These are phyloP conservation scores for Tetracentron sinense DNA, from an alignment of 164 flowering plant genomes.

Conservation along the genomic window DNA sequence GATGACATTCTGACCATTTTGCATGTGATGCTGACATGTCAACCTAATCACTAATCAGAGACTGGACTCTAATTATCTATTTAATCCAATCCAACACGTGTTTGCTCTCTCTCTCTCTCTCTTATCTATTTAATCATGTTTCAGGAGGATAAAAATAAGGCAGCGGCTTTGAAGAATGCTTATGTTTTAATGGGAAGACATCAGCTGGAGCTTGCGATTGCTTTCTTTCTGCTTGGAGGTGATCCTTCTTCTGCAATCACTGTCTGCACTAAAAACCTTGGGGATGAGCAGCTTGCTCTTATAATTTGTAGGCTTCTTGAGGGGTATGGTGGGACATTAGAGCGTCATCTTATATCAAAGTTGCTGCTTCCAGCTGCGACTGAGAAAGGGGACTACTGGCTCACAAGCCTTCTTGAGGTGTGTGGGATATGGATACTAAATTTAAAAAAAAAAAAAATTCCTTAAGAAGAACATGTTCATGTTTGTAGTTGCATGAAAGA, in stretches of 20 bases:
- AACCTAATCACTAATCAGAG: no score
- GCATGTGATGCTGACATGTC: neutral
- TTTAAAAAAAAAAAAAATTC: no score
- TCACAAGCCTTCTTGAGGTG: constrained; percentile 82
- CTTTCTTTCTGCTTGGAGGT: constrained; percentile 96
- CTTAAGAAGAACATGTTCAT: neutral
- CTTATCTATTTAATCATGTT: neutral
- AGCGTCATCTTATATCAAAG: constrained; percentile 59
- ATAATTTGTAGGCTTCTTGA: constrained; percentile 87
- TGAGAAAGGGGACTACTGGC: constrained; percentile 81
- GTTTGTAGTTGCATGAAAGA: neutral
- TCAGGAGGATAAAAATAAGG: constrained; percentile 90
- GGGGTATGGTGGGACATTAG: constrained; percentile 66
- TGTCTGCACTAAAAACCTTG: constrained; percentile 83
- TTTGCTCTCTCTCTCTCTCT: no score
- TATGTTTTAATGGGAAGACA: constrained; percentile 95
- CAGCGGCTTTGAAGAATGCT: constrained; percentile 97
- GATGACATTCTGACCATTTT: neutral
- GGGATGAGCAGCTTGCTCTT: constrained; percentile 97
- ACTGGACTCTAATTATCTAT: no score
- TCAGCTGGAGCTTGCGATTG: constrained; percentile 90
- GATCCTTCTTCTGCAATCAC: constrained; percentile 81
- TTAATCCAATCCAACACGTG: no score
- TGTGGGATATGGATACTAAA: constrained; percentile 4
- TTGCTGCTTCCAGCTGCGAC: constrained; percentile 70